Conservation (phyloP, 805 yeast species). For the Martiniozyma abietophila region DNA sequence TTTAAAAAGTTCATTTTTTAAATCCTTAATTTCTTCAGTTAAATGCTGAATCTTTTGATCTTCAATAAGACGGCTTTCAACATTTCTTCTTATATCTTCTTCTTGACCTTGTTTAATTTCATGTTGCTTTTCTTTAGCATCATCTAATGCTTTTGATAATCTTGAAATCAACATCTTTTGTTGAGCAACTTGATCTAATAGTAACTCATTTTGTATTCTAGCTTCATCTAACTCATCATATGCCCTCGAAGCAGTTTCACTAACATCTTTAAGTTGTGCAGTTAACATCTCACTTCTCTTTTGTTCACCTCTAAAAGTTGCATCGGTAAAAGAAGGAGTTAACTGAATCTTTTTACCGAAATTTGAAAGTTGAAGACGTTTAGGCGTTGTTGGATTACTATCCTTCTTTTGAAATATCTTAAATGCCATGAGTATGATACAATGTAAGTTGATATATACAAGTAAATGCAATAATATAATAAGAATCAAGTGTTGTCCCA, state of each 20-base stretch:
- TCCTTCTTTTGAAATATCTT: slow-evolving; percentile 6
- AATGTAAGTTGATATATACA: too few species aligned
- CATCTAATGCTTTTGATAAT: slow-evolving; percentile 18
- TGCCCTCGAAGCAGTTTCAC: slow-evolving; percentile 20
- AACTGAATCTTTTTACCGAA: slow-evolving; percentile 3
- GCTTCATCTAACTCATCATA: slow-evolving; percentile 22
- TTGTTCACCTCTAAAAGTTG: slow-evolving; percentile 17
- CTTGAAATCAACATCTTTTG: slow-evolving; percentile 20
- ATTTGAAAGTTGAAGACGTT: background rate
- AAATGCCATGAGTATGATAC: slow-evolving; percentile 2
- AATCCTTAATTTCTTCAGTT: slow-evolving; percentile 3
- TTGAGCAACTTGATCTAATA: slow-evolving; percentile 20
- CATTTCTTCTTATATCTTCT: slow-evolving; percentile 3
- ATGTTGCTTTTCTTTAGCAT: slow-evolving; percentile 1
- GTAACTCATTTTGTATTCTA: slow-evolving; percentile 15
- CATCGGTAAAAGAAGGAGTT: slow-evolving; percentile 17
- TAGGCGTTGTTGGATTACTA: slow-evolving; percentile 11
- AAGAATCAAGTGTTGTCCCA: too few species aligned
- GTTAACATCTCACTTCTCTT: slow-evolving; percentile 17
- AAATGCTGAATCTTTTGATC: background rate
- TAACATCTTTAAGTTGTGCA: slow-evolving; percentile 18
- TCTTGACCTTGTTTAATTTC: slow-evolving; percentile 8
- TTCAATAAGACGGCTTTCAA: slow-evolving; percentile 1
- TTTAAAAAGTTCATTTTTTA: slow-evolving; percentile 5
- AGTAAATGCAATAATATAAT: too few species aligned